Conservation (phyloP, 495 filamentous ascomycete species). For the Hyaloscypha variabilis region DNA sequence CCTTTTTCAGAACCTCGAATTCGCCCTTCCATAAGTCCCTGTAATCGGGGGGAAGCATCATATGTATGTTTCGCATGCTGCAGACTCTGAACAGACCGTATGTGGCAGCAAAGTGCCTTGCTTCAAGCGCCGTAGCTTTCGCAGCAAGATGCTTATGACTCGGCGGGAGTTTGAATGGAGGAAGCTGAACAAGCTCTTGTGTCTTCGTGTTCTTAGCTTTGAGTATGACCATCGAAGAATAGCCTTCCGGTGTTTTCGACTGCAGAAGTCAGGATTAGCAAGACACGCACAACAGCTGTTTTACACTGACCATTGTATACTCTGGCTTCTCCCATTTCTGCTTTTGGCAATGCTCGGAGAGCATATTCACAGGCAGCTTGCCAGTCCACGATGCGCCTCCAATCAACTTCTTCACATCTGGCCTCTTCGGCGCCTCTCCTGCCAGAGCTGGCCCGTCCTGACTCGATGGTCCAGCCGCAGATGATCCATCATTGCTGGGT, state of each 20-base stretch:
- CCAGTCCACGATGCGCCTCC: conserved; percentile 97
- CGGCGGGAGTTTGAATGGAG: conserved; percentile 80
- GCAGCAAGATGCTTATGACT: conserved; percentile 67
- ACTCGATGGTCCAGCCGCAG: conserved; percentile 28
- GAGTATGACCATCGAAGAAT: conserved; percentile 77
- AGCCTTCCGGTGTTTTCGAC: conserved; percentile 55
- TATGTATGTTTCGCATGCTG: conserved; percentile 91
- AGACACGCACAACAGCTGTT: neutral
- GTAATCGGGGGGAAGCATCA: conserved; percentile 91
- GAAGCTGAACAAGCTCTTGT: conserved; percentile 67
- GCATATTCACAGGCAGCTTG: conserved; percentile 89
- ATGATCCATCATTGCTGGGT: conserved; percentile 38
- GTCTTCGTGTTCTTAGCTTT: conserved; percentile 83
- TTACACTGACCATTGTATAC: conserved; percentile 66
- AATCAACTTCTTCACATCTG: conserved; percentile 84
- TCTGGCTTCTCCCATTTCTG: conserved; percentile 95
- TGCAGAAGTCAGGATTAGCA: neutral
- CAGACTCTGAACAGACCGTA: conserved; percentile 89
- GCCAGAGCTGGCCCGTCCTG: conserved; percentile 38
- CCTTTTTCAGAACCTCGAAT: conserved; percentile 76
- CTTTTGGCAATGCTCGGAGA: conserved; percentile 93
- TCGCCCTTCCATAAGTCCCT: conserved; percentile 83
- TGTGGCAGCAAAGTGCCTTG: conserved; percentile 88
- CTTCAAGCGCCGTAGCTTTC: conserved; percentile 80
- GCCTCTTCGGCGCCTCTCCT: conserved; percentile 68